phyloP scores from a whole-genome alignment of 169 alveolate genomes.

The Cryptosporidium tyzzeri region DNA sequence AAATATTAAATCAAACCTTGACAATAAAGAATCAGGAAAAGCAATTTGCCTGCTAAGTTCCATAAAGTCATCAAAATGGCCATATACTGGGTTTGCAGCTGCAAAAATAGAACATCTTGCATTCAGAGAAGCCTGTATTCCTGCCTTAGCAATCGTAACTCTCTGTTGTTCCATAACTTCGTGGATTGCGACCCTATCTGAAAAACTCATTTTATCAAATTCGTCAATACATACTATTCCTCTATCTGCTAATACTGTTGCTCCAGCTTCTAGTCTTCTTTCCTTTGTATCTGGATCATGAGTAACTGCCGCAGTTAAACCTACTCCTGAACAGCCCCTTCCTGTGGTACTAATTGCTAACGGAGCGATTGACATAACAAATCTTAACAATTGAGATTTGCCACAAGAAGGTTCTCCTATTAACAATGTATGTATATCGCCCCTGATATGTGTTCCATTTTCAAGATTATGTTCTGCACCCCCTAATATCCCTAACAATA shows the following conservation, averaged over 20 bases:
- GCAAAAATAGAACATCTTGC: slow-evolving; percentile 99
- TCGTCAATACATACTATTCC: slow-evolving; percentile 98
- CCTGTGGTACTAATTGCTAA: slow-evolving; percentile 98
- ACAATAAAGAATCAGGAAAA: slow-evolving; percentile 96
- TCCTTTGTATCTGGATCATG: slow-evolving; percentile 95
- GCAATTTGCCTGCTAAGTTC: slow-evolving; percentile 93
- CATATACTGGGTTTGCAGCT: slow-evolving; percentile 99
- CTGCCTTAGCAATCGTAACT: slow-evolving; percentile 98
- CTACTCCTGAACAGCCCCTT: slow-evolving; percentile 99
- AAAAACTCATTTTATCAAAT: slow-evolving; percentile 97
- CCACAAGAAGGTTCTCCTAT: slow-evolving; percentile 99
- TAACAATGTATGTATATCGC: slow-evolving; percentile 97
- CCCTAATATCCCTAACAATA: slow-evolving; percentile 93
- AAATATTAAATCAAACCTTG: slow-evolving; percentile 96
- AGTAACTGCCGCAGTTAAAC: slow-evolving; percentile 99
- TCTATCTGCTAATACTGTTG: slow-evolving; percentile 99
- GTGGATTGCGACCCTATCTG: slow-evolving; percentile 99
- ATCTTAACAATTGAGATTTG: slow-evolving; percentile 97
- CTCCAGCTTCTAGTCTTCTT: slow-evolving; percentile 98
- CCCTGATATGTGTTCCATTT: slow-evolving; percentile 96
- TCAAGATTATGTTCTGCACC: slow-evolving; percentile 92
- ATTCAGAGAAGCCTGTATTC: slow-evolving; percentile 96
- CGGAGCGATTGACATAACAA: slow-evolving; percentile 88
- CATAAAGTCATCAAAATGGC: slow-evolving; percentile 93
- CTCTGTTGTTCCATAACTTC: slow-evolving; percentile 99